A percentile compares a stretch with the other conserved stretches of the same genome.
Conservation (phyloP, 768 basidiomycete genomes). For the Phaffia australis region DNA sequence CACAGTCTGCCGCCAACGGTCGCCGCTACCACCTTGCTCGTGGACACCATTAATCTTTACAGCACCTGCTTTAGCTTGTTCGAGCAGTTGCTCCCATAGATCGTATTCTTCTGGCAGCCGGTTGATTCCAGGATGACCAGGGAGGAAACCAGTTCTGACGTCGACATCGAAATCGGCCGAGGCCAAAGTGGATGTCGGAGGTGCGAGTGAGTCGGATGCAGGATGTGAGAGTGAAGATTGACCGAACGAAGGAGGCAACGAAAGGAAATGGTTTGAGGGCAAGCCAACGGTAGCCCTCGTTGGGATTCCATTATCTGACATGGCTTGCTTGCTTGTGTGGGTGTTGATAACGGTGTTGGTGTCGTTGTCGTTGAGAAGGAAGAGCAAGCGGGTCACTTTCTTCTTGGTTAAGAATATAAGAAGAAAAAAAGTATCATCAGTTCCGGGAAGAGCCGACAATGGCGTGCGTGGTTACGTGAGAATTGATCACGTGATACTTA, state of each 20-base stretch:
- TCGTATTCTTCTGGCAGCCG: constrained; percentile 53
- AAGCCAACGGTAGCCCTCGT: constrained; percentile 13
- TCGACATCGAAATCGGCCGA: constrained; percentile 89
- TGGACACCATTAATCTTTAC: constrained; percentile 21
- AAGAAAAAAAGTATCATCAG: too few species aligned
- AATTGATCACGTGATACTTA: too few species aligned
- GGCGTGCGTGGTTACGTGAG: too few species aligned
- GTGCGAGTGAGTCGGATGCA: constrained; percentile 27
- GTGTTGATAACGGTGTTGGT: too few species aligned
- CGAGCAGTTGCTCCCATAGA: constrained; percentile 58
- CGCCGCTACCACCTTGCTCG: constrained; percentile 8
- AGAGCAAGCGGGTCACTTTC: too few species aligned
- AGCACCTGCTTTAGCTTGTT: constrained; percentile 41
- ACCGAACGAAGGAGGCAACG: constrained; percentile 22
- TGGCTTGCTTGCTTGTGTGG: not conserved
- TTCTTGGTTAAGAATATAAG: too few species aligned
- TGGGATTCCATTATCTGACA: not conserved
- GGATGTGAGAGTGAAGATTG: constrained; percentile 28
- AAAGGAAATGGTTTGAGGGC: constrained; percentile 14
- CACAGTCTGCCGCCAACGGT: constrained; percentile 50
- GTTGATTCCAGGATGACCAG: constrained; percentile 43
- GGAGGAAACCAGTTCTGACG: constrained; percentile 81
- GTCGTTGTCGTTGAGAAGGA: too few species aligned
- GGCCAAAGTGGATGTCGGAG: constrained; percentile 56
- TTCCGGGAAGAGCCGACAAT: too few species aligned